phyloP scores from a whole-genome alignment of 176 grass and related monocot genomes.

The Ensete glaucum region DNA sequence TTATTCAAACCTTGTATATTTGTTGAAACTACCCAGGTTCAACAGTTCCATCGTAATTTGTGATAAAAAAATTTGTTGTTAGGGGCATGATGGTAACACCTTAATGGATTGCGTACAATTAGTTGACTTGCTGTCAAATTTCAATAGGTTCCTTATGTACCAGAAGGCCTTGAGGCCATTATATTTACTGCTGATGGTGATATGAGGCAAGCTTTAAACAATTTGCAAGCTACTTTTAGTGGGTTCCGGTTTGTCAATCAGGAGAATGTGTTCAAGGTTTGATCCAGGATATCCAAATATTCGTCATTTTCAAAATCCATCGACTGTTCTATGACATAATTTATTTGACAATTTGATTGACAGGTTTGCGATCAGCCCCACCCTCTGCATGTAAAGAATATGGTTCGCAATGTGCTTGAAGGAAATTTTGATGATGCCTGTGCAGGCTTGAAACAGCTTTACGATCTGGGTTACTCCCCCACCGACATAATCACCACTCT shows the following conservation, averaged over 20 bases:
- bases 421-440: slow-evolving; percentile 80
- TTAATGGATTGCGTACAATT: background rate
- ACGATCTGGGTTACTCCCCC: slow-evolving; percentile 86
- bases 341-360: slow-evolving; percentile 1
- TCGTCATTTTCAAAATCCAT: background rate
- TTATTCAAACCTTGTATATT: too few species aligned
- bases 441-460: slow-evolving; percentile 68
- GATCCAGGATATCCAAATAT: slow-evolving; percentile 3
- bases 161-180: slow-evolving; percentile 89
- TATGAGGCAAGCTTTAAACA: slow-evolving; percentile 97
- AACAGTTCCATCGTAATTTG: background rate
- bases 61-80: background rate
- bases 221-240: slow-evolving; percentile 87
- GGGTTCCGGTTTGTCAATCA: slow-evolving; percentile 91
- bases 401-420: slow-evolving; percentile 75
- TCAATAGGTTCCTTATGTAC: slow-evolving; percentile 70
- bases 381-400: slow-evolving; percentile 82
- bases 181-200: slow-evolving; percentile 98
- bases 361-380: slow-evolving; percentile 95
- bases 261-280: slow-evolving; percentile 90
- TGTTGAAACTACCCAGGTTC: background rate
- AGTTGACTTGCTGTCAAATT: slow-evolving; percentile 21
- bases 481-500: slow-evolving; percentile 94
- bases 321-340: background rate
- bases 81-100: background rate